These are phyloP conservation scores for Ceratobasidium sp. DNA, from an alignment of 1,284 basidiomycete genomes.

Conservation along the genomic window DNA sequence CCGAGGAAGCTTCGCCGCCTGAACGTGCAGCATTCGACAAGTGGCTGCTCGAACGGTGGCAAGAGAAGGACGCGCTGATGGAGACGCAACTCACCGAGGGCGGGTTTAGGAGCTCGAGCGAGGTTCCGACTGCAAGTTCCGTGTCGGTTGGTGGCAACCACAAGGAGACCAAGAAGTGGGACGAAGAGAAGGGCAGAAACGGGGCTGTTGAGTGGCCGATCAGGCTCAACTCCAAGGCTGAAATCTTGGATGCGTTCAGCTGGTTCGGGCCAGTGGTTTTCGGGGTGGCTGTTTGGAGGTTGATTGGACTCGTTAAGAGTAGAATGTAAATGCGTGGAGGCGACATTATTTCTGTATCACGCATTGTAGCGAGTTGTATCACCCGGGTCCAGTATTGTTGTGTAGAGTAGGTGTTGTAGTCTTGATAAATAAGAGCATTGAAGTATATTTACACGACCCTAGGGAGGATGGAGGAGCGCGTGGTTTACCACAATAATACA, in stretches of 20 bases:
- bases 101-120: conserved; percentile 45
- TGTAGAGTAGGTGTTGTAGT: conserved; percentile 22
- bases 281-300: conserved; percentile 47
- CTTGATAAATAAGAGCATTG: neutral
- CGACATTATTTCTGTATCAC: neutral
- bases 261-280: conserved; percentile 68
- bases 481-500: conserved; percentile 10
- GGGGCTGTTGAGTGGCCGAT: conserved; percentile 64
- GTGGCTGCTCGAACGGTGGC: conserved; percentile 85
- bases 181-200: conserved; percentile 31
- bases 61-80: conserved; percentile 81
- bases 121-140: conserved; percentile 24
- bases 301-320: conserved; percentile 19
- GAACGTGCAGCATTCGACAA: conserved; percentile 78
- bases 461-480: neutral
- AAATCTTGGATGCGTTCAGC: conserved; percentile 69
- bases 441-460: neutral
- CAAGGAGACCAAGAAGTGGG: conserved; percentile 32
- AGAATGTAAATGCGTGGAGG: conserved; percentile 11
- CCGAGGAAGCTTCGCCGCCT: conserved; percentile 64
- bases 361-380: conserved; percentile 17
- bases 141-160: neutral
- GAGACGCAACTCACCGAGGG: conserved; percentile 61
- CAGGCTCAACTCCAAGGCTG: conserved; percentile 59
- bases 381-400: no score